These are phyloP conservation scores for Acanthamoeba healyi DNA, from an alignment of 208 protist species.

Conservation along the genomic window DNA sequence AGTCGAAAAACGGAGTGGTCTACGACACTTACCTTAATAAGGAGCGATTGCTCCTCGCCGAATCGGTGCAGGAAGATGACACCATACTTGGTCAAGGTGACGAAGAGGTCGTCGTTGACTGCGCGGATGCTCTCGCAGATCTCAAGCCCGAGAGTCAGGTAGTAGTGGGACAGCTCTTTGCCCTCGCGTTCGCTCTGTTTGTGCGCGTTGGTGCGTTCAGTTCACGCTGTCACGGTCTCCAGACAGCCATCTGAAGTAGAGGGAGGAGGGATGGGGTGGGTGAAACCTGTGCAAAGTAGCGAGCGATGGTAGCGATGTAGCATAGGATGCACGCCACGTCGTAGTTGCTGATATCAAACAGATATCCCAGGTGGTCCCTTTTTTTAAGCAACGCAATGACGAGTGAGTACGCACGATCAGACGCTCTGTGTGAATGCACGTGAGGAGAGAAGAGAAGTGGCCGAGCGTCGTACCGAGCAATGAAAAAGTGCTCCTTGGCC, in stretches of 20 bases:
- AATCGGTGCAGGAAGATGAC: neutral
- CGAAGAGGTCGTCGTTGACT: conserved; percentile 12
- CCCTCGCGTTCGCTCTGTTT: conserved; percentile 1
- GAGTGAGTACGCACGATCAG: no score
- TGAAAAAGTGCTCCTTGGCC: neutral
- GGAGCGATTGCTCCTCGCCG: neutral
- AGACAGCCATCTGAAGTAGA: no score
- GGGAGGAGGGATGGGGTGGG: neutral
- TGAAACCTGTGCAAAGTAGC: conserved; percentile 10
- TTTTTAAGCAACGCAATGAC: no score
- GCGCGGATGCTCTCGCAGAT: conserved; percentile 24
- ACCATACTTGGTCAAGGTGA: neutral
- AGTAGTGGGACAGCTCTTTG: conserved; percentile 33
- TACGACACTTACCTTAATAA: neutral
- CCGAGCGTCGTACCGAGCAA: neutral
- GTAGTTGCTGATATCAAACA: conserved; percentile 46
- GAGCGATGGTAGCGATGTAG: neutral
- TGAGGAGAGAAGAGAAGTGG: neutral
- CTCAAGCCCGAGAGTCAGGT: neutral
- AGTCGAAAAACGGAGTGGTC: no score
- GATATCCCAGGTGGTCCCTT: conserved; percentile 44
- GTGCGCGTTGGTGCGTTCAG: neutral
- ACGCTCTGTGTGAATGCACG: neutral
- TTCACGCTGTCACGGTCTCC: neutral
- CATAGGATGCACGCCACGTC: conserved; percentile 15